Conservation (phyloP, 495 filamentous ascomycete genomes). For the Aspergillus avenaceus region DNA sequence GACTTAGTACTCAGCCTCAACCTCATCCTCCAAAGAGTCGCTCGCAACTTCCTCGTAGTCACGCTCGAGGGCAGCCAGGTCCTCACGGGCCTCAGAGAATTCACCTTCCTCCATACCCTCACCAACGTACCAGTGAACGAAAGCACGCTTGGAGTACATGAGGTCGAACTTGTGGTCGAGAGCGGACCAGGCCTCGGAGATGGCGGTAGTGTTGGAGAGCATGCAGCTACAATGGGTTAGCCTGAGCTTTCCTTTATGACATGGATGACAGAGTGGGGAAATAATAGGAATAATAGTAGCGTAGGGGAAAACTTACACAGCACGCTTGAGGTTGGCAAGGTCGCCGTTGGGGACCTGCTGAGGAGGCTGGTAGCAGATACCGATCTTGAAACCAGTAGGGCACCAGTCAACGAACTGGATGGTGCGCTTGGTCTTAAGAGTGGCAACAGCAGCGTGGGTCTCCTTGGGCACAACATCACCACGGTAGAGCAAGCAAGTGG, state of each 20-base stretch:
- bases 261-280: background rate
- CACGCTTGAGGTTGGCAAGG: constrained; percentile 93
- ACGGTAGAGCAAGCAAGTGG: constrained; percentile 95
- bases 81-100: constrained; percentile 98
- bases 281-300: background rate
- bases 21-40: constrained; percentile 83
- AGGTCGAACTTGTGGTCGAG: constrained; percentile 98
- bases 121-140: constrained; percentile 99
- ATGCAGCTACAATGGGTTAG: constrained; percentile 67
- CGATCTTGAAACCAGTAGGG: constrained; percentile 99
- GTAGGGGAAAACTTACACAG: constrained; percentile 65
- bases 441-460: constrained; percentile 82
- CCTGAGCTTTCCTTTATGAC: background rate
- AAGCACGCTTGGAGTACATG: constrained; percentile 99
- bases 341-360: constrained; percentile 94
- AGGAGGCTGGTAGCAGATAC: constrained; percentile 98
- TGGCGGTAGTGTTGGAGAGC: constrained; percentile 99
- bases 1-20: constrained; percentile 92
- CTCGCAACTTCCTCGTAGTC: constrained; percentile 99
- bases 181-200: constrained; percentile 96
- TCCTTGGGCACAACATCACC: constrained; percentile 98
- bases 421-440: constrained; percentile 96
- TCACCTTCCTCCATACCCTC: constrained; percentile 99
- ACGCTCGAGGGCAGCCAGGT: constrained; percentile 93
- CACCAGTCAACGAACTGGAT: constrained; percentile 99